Percentiles rank a stretch among this genome's conserved stretches.
Conservation (phyloP, 2,329 filamentous ascomycete species). For the Venturia nashicola region DNA sequence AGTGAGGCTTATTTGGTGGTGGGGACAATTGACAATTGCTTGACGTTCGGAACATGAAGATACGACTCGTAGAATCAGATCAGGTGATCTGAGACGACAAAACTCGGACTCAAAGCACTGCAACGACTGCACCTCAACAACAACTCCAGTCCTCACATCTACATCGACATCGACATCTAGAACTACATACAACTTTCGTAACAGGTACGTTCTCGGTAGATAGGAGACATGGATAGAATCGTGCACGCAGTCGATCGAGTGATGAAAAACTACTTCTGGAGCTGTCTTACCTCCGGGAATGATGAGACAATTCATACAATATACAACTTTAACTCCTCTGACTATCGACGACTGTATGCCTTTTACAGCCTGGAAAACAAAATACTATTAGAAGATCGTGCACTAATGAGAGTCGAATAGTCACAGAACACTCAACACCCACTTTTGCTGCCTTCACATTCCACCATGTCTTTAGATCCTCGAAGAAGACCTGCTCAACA, state of each 20-base stretch:
- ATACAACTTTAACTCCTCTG: slow-evolving; percentile 5
- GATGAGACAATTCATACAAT: slow-evolving; percentile 39
- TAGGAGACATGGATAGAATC: not conserved
- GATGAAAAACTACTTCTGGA: slow-evolving; percentile 59
- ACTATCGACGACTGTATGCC: not conserved
- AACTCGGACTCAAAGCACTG: not conserved
- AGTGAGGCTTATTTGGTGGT: slow-evolving; percentile 11
- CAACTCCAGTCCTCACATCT: not conserved
- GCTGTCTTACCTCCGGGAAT: slow-evolving; percentile 49
- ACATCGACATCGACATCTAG: not conserved
- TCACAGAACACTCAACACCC: not conserved
- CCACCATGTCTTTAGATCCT: slow-evolving; percentile 1
- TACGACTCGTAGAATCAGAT: not conserved
- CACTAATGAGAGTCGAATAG: not conserved
- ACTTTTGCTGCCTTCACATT: not conserved
- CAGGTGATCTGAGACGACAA: not conserved
- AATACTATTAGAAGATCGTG: not conserved
- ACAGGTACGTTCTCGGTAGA: slow-evolving; percentile 1
- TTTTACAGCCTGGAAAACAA: not conserved
- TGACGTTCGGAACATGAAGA: not conserved
- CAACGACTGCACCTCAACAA: not conserved
- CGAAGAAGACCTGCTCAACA: not conserved
- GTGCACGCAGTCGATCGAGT: slow-evolving; percentile 17
- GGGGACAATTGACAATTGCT: not conserved
- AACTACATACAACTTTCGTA: not conserved